Evolutionary conservation across 371 early-diverging fungal species (phyloP), one percentile per base, ranked within the genome.

Genomic region (Mortierella sp.): DNA sequence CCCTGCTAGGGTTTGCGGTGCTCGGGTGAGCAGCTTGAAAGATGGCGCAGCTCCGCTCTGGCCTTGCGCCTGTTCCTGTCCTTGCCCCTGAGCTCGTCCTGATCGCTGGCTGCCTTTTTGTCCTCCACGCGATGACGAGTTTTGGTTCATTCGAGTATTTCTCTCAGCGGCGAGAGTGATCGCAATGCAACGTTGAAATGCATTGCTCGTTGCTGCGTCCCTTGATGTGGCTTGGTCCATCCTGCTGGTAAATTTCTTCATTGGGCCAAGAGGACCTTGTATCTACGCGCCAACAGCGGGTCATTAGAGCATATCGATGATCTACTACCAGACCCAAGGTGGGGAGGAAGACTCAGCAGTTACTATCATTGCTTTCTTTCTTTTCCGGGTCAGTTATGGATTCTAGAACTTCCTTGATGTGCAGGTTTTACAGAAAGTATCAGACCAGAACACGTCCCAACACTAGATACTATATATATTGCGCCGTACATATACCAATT

Each of bases 11-110:
- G 63, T 69, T 36, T 63, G 70, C 9, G 67, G 63, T 32, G 57
- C 33, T 28, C 74, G 67, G 32, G 74, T 73, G 19, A 73, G 63
- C 52, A 73, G 58, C 38, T 73, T 73, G 59, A 73, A 73, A 22
- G 74, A 47, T 4, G 70, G 63, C 33, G 70, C 70, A 63, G 63
- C 70, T 59, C 65, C 69, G 24, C 67, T 61, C 32, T 73, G 67
- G 4, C 73, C 67, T 19, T 64, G 65, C 1, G 63, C 50, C 4
- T 58, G 59, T 16, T 69, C 74, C 47, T 63, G 47, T 10, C 68
- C 74, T 2, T 72, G 72, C 33, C 69, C 74, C 33, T 63, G 47
- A 32, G 58, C 63, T 2, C 72, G 63, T 21, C 67, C 67, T 2
- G 61, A 43, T 15, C 66, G 36, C 13, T 59, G 53, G 63, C 16